Evolutionary conservation across 352 stramenopile species (phyloP).

Genomic region (Globisporangium megalacanthum): DNA sequence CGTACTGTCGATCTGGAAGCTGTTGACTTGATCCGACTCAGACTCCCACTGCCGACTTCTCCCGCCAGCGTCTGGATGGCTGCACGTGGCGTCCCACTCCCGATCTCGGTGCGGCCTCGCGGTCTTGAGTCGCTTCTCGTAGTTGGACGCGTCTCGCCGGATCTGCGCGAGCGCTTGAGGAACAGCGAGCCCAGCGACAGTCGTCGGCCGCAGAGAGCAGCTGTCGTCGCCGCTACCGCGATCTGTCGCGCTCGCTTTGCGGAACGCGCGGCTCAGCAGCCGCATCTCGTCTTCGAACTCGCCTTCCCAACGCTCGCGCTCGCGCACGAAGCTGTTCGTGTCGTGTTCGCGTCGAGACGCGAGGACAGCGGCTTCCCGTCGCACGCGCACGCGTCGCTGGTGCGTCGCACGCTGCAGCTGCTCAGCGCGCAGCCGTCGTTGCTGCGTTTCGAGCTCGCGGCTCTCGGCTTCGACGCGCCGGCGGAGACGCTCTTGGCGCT

Average conservation of each 20-base stretch:
- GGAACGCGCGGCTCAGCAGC: conserved; percentile 33
- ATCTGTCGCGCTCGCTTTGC: conserved; percentile 20
- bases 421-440: conserved; percentile 24
- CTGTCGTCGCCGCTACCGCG: background rate
- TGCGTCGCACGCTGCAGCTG: conserved; percentile 34
- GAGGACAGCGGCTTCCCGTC: conserved; percentile 28
- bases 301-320: conserved; percentile 44
- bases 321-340: conserved; percentile 16
- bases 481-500: conserved; percentile 41
- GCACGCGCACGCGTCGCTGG: conserved; percentile 29
- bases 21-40: background rate
- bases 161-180: conserved; percentile 45
- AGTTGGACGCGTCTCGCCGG: conserved; percentile 28
- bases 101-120: conserved; percentile 12
- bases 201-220: conserved; percentile 32
- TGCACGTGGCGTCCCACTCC: background rate
- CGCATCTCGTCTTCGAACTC: conserved; percentile 49
- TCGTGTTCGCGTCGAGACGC: conserved; percentile 17
- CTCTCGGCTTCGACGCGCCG: conserved; percentile 23
- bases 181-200: conserved; percentile 42
- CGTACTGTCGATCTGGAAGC: background rate
- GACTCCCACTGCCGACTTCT: background rate
- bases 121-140: conserved; percentile 42
- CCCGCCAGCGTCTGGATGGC: background rate
- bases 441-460: conserved; percentile 12